phyloP scores from a whole-genome alignment of 2,329 filamentous ascomycete species.

The Ophioceras dolichostomum region DNA sequence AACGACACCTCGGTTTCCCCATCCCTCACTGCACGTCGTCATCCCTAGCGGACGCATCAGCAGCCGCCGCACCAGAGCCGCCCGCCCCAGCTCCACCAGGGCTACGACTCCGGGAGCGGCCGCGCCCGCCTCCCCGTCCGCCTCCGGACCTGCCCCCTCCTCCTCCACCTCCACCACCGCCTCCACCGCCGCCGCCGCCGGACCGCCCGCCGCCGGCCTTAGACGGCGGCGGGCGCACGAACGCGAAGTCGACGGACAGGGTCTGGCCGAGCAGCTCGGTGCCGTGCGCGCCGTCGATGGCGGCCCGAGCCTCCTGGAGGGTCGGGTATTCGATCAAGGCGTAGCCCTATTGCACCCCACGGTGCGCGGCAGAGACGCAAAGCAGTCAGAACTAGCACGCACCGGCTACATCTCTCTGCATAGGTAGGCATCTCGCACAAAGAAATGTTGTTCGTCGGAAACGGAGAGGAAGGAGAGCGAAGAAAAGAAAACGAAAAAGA shows the following conservation, averaged over 20 bases:
- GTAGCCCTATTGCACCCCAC: slow-evolving; percentile 62
- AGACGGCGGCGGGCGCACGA: slow-evolving; percentile 64
- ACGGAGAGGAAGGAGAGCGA: neutral
- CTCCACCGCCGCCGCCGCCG: slow-evolving; percentile 22
- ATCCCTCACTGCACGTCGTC: slow-evolving; percentile 3
- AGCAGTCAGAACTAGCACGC: too few relatives aligned
- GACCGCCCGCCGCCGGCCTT: slow-evolving; percentile 26
- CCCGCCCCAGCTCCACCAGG: slow-evolving; percentile 18
- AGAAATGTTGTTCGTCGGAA: too few relatives aligned
- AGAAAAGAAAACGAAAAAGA: neutral
- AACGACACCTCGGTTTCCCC: too few relatives aligned
- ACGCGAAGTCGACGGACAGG: slow-evolving; percentile 71
- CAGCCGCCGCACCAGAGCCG: too few relatives aligned
- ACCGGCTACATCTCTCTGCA: neutral
- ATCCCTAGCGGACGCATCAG: too few relatives aligned
- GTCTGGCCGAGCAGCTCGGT: slow-evolving; percentile 74
- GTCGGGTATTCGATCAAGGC: slow-evolving; percentile 77
- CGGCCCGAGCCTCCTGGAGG: slow-evolving; percentile 65
- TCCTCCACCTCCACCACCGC: too few relatives aligned
- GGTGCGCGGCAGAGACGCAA: too few relatives aligned
- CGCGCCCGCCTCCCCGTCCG: slow-evolving; percentile 18
- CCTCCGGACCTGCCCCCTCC: slow-evolving; percentile 24
- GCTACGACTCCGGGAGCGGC: slow-evolving; percentile 35
- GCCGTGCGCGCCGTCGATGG: slow-evolving; percentile 67
- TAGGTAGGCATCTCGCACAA: neutral